Evolutionary conservation across 306 rosid species (phyloP).

Genomic region (Trifolium fragiferum): DNA sequence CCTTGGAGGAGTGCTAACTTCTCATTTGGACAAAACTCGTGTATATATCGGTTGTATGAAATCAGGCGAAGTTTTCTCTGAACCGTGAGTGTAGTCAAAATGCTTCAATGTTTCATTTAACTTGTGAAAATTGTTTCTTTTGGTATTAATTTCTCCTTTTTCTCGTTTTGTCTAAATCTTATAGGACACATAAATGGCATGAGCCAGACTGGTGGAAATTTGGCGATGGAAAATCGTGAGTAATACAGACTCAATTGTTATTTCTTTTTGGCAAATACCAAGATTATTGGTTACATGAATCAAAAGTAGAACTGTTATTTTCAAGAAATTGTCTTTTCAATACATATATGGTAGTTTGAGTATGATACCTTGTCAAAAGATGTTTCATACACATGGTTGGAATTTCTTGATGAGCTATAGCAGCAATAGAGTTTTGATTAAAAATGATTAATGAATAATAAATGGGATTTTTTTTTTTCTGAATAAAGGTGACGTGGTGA

Average conservation of each 20-base stretch:
- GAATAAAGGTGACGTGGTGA: too few species aligned
- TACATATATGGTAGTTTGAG: not conserved
- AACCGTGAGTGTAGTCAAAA: constrained; percentile 56
- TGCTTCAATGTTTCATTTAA: constrained; percentile 37
- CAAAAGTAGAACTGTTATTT: constrained; percentile 1
- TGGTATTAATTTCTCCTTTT: constrained; percentile 10
- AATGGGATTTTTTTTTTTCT: constrained; percentile 7
- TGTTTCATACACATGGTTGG: constrained; percentile 31
- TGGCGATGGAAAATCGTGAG: constrained; percentile 73
- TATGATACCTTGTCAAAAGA: constrained; percentile 21
- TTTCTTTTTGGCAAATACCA: not conserved
- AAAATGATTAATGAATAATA: not conserved
- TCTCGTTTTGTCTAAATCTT: constrained; percentile 40
- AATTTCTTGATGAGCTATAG: constrained; percentile 32
- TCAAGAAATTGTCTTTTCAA: not conserved
- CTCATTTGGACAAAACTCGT: constrained; percentile 62
- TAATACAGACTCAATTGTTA: constrained; percentile 5
- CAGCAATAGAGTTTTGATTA: constrained; percentile 4
- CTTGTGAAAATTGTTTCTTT: constrained; percentile 30
- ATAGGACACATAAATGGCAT: constrained; percentile 68
- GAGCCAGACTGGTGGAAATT: constrained; percentile 90
- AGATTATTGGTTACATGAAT: not conserved
- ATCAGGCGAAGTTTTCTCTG: constrained; percentile 80
- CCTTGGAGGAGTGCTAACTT: constrained; percentile 62
- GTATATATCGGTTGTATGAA: constrained; percentile 81